Conservation (phyloP, 495 filamentous ascomycete species). For the Talaromyces stipitatus region DNA sequence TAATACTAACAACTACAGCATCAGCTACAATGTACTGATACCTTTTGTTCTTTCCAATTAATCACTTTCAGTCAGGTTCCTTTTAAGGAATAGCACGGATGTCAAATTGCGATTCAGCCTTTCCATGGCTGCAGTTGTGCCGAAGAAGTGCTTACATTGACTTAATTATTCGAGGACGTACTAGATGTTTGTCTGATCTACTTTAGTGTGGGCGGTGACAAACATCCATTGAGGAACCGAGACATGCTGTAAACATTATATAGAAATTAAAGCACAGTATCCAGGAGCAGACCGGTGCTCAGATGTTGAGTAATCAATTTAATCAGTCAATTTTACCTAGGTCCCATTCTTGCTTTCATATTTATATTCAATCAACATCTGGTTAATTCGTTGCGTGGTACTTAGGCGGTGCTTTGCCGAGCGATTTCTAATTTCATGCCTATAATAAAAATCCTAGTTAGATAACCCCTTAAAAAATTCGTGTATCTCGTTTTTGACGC, state of each 20-base stretch:
- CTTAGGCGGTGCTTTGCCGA: too few relatives aligned
- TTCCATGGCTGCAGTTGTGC: constrained; percentile 87
- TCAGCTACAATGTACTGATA: not conserved
- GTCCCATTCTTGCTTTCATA: too few relatives aligned
- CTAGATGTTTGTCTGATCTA: constrained; percentile 41
- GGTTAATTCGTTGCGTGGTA: too few relatives aligned
- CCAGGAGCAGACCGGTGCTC: too few relatives aligned
- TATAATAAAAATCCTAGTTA: too few relatives aligned
- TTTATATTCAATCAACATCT: too few relatives aligned
- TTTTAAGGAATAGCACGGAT: constrained; percentile 66
- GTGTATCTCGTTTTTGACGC: not conserved
- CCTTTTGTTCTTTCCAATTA: not conserved
- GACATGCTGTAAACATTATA: constrained; percentile 19
- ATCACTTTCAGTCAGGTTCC: not conserved
- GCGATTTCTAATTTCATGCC: too few relatives aligned
- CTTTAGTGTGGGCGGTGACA: constrained; percentile 26
- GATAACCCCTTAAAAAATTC: too few relatives aligned
- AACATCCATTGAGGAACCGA: constrained; percentile 45
- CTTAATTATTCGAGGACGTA: constrained; percentile 35
- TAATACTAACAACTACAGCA: not conserved
- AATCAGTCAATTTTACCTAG: too few relatives aligned
- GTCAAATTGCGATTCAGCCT: constrained; percentile 95
- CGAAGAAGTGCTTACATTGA: constrained; percentile 72
- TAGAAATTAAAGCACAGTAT: not conserved
- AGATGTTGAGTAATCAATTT: not conserved